Evolutionary conservation across 768 basidiomycete genomes (phyloP).

Genomic region (Termitomyces sp.): DNA sequence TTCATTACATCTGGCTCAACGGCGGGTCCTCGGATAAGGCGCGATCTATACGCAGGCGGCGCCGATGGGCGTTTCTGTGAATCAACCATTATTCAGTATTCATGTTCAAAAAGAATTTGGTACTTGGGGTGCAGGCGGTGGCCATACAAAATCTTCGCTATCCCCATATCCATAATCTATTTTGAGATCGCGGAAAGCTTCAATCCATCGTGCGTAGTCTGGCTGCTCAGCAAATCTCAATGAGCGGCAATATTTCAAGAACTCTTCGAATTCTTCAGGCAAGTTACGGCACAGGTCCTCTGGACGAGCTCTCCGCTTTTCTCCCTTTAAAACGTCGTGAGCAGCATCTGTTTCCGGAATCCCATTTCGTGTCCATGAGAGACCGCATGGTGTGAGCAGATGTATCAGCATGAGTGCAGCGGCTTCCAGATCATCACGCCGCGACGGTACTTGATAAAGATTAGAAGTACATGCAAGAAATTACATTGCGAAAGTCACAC

Average conservation of each 20-base stretch:
- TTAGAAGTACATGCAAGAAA: not conserved
- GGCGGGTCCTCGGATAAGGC: constrained; percentile 27
- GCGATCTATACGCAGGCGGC: constrained; percentile 27
- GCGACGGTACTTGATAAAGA: constrained; percentile 55
- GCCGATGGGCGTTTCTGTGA: constrained; percentile 3
- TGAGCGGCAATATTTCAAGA: constrained; percentile 64
- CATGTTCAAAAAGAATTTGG: constrained; percentile 2
- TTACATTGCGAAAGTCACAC: constrained; percentile 26
- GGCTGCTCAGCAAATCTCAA: constrained; percentile 65
- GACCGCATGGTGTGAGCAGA: constrained; percentile 67
- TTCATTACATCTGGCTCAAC: constrained; percentile 39
- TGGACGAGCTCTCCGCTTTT: constrained; percentile 53
- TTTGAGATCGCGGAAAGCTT: constrained; percentile 61
- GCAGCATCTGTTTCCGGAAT: constrained; percentile 64
- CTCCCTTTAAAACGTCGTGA: constrained; percentile 58
- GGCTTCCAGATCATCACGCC: constrained; percentile 76
- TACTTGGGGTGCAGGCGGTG: constrained; percentile 42
- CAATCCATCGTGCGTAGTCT: constrained; percentile 60
- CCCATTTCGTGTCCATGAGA: constrained; percentile 78
- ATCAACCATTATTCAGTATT: not conserved
- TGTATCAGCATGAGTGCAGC: constrained; percentile 77
- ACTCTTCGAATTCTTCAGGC: constrained; percentile 71
- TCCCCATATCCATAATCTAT: constrained; percentile 51
- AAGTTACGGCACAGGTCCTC: constrained; percentile 66
- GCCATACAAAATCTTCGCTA: constrained; percentile 67